Evolutionary conservation across 2,329 filamentous ascomycete species (phyloP).

Genomic region (Fusarium secorum): DNA sequence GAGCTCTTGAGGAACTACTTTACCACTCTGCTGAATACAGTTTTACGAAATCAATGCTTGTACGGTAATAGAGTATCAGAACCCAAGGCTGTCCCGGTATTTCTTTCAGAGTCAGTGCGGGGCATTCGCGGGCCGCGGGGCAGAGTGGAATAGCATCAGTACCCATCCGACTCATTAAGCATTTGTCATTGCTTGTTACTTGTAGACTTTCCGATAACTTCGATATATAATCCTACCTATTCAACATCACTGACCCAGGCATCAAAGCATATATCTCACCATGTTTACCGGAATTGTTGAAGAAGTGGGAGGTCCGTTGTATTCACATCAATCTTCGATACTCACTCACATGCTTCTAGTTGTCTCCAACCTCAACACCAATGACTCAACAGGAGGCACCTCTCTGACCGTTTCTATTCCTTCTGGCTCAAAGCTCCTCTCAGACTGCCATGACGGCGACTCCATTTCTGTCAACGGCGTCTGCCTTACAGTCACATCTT

Average conservation of each 20-base stretch:
- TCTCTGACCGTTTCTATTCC: conserved; percentile 84
- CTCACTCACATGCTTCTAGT: conserved; percentile 62
- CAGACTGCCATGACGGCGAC: conserved; percentile 86
- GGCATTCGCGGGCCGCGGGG: conserved; percentile 28
- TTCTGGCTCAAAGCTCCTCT: conserved; percentile 74
- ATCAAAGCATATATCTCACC: conserved; percentile 22
- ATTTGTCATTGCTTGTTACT: conserved; percentile 38
- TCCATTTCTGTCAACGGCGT: conserved; percentile 96
- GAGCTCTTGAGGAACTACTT: too few relatives aligned
- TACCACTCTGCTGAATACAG: not conserved
- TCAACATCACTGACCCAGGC: not conserved
- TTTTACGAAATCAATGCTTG: not conserved
- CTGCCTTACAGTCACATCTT: conserved; percentile 84
- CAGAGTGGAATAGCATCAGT: conserved; percentile 25
- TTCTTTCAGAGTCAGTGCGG: conserved; percentile 36
- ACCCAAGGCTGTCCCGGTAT: not conserved
- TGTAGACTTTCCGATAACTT: not conserved
- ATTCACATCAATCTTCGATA: not conserved
- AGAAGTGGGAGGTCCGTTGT: conserved; percentile 82
- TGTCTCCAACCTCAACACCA: conserved; percentile 80
- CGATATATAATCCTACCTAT: not conserved
- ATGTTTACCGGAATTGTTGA: conserved; percentile 99
- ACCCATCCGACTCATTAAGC: conserved; percentile 17
- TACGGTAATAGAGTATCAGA: not conserved
- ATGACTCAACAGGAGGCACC: conserved; percentile 86